Evolutionary conservation across 768 basidiomycete species (phyloP), one percentile per base, ranked within the genome.

Genomic region (Tricholoma saponaceum): DNA sequence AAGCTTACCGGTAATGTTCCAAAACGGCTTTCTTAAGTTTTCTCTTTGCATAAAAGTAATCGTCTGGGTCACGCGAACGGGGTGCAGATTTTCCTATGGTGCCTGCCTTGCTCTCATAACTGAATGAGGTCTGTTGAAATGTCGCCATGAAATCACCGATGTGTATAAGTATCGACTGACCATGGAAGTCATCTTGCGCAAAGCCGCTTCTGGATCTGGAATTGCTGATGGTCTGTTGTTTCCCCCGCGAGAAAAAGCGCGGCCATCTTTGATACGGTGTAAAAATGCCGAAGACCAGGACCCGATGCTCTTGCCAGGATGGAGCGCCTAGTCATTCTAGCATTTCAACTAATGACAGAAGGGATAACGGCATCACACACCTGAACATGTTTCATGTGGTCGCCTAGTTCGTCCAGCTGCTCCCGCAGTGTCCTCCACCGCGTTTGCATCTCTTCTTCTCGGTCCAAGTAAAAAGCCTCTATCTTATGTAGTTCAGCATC

Each of bases 401-500:
- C 84, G 32, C 76, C 77, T 8, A 98, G 81, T 64, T 93, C 90
- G 9, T 79, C 70, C 18, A 96, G 78, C 66, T 98, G 95, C 39
- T 78, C 77, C 58, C 82, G 79, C 5, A 98, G 71, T 28, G 72
- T 51, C 30, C 72, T 66, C 16, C 77, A 75, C 23, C 78, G 80
- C 2, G 67, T 69, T 5, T 71, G 72, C 84, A 83, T 87, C 72
- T 81, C 85, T 49, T 77, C 78, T 72, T 85, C 94, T 28, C 86
- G 80, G 22, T 83, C 84, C 6, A 81, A 64, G 68, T 92, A 98
- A 70, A 99, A 99, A 0, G 75, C 72, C 58, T 91, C 90, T 8
- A 98, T 83, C 69, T 96, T 97, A 22, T 87, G 84, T 2, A 98
- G 75, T 68, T 99, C 88, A 0, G 67, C 67, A 62, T 97, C 90